Conservation (phyloP, 805 yeast genomes). For the Sporopachydermia lactativora region DNA sequence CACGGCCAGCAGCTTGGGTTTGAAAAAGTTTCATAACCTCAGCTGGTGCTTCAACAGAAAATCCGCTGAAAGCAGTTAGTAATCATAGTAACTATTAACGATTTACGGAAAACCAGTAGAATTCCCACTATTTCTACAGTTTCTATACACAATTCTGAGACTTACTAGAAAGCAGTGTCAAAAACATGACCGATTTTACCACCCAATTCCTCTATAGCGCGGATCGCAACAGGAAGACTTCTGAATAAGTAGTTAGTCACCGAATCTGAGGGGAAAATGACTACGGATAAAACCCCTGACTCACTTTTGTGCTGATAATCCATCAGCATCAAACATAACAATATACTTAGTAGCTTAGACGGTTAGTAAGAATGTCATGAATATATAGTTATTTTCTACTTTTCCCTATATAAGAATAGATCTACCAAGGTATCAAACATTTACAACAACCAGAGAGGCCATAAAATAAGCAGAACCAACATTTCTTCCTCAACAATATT, state of each 20-base stretch:
- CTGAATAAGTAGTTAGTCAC: neutral
- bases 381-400: conserved; percentile 1
- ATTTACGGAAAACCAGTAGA: no score
- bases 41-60: neutral
- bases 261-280: neutral
- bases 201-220: neutral
- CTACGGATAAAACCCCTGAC: neutral
- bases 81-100: no score
- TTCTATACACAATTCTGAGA: neutral
- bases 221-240: neutral
- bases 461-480: neutral
- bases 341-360: neutral
- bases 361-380: neutral
- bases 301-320: neutral
- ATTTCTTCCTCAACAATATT: neutral
- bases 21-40: neutral
- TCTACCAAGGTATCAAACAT: neutral
- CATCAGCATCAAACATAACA: neutral
- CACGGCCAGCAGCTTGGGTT: neutral
- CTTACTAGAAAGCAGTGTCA: neutral
- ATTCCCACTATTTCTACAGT: no score
- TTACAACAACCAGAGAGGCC: neutral
- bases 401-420: neutral
- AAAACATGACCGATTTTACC: neutral
- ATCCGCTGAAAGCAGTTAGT: no score